Percentiles rank a stretch among this genome's conserved stretches.
Evolutionary conservation across 345 rosid genomes (phyloP).

Genomic region (Trapa incisa): DNA sequence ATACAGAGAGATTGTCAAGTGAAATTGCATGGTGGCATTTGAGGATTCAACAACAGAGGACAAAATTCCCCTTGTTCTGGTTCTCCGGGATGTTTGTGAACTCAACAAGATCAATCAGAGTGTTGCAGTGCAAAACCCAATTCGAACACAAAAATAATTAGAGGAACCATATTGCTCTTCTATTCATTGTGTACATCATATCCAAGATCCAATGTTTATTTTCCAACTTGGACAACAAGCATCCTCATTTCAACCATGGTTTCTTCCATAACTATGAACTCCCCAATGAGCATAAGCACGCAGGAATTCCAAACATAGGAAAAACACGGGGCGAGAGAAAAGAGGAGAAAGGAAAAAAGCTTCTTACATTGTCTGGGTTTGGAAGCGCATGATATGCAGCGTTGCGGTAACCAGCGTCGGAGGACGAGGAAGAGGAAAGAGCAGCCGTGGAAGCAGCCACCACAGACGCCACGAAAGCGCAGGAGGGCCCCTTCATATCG

Average conservation of each 20-base stretch:
- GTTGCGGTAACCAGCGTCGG: conserved; percentile 1
- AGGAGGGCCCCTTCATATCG: conserved; percentile 12
- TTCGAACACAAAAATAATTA: too few species aligned
- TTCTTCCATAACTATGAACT: too few species aligned
- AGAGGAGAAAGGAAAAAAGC: too few species aligned
- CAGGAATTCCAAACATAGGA: neutral
- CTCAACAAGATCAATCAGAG: too few species aligned
- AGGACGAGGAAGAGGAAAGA: conserved; percentile 16
- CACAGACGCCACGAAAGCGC: conserved; percentile 29
- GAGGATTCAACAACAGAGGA: neutral
- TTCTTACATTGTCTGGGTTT: neutral
- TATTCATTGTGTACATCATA: too few species aligned
- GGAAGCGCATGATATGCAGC: neutral
- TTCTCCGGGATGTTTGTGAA: too few species aligned
- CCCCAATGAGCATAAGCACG: neutral
- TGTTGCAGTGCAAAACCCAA: too few species aligned
- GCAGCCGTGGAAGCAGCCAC: conserved; percentile 44
- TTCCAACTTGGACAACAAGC: too few species aligned
- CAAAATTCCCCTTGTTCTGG: neutral
- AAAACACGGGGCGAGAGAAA: neutral
- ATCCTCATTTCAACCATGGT: too few species aligned
- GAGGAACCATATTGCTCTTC: too few species aligned
- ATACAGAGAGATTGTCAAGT: neutral
- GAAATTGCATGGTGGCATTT: neutral
- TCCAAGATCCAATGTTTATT: too few species aligned